phyloP scores from a whole-genome alignment of 768 basidiomycete genomes.

The Phylloporus sp. region DNA sequence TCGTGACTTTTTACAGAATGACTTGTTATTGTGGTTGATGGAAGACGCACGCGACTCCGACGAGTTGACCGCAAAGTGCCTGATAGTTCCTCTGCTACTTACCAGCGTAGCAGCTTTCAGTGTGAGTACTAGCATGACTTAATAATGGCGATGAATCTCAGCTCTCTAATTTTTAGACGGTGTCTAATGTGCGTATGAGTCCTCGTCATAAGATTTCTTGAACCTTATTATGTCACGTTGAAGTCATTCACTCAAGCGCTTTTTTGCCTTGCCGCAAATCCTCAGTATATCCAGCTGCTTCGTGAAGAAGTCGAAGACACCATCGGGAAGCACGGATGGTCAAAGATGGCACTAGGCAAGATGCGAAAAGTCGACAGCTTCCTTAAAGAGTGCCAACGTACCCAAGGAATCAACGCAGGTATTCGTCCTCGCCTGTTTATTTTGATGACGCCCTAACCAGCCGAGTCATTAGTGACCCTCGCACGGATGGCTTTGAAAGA shows the following conservation, averaged over 20 bases:
- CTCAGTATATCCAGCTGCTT: constrained; percentile 31
- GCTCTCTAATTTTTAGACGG: constrained; percentile 11
- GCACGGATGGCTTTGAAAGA: constrained; percentile 30
- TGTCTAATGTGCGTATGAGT: constrained; percentile 11
- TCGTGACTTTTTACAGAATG: constrained; percentile 19
- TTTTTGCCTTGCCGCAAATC: constrained; percentile 32
- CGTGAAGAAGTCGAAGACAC: constrained; percentile 20
- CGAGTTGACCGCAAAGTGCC: constrained; percentile 16
- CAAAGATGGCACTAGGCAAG: constrained; percentile 15
- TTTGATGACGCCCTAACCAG: constrained; percentile 11
- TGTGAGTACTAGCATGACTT: constrained; percentile 8
- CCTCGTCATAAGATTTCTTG: no score
- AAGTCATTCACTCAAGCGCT: constrained; percentile 33
- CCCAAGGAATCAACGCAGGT: constrained; percentile 14
- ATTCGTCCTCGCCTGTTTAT: constrained; percentile 9
- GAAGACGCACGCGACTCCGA: constrained; percentile 20
- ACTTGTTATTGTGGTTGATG: constrained; percentile 34
- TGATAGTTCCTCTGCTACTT: constrained; percentile 16
- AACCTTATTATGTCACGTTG: not conserved
- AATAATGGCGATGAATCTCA: not conserved
- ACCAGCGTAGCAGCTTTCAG: constrained; percentile 20
- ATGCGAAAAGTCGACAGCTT: constrained; percentile 40
- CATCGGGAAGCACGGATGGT: constrained; percentile 2
- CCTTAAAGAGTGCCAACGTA: constrained; percentile 10
- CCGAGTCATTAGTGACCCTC: constrained; percentile 22